These are phyloP conservation scores for Cladophialophora immunda DNA, from an alignment of 2,329 filamentous ascomycete genomes.

Conservation along the genomic window DNA sequence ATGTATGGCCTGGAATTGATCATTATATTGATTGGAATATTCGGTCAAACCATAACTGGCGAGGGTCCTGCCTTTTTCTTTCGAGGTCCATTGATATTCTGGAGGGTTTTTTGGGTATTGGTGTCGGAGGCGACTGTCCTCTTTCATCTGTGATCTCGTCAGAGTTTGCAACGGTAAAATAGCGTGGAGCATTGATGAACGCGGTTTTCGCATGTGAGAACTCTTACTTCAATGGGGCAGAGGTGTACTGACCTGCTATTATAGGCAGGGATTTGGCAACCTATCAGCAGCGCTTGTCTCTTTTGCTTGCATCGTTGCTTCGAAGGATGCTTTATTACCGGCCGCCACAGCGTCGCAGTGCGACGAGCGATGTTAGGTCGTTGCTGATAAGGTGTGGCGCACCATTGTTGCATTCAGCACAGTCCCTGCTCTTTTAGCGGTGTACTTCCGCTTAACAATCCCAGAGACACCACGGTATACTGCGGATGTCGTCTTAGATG, in stretches of 20 bases:
- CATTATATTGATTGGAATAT: too few species aligned
- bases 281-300: too few species aligned
- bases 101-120: constrained; percentile 4
- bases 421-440: constrained; percentile 68
- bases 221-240: neutral
- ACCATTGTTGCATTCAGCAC: constrained; percentile 72
- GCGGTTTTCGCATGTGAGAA: constrained; percentile 11
- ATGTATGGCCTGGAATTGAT: too few species aligned
- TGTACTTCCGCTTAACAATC: constrained; percentile 71
- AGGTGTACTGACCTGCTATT: too few species aligned
- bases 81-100: constrained; percentile 11
- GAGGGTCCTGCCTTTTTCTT: neutral
- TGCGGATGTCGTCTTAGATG: constrained; percentile 69
- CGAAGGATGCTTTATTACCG: constrained; percentile 6
- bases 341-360: constrained; percentile 3
- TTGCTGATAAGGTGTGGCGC: constrained; percentile 69
- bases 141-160: constrained; percentile 12
- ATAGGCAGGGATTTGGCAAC: too few species aligned
- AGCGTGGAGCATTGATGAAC: constrained; percentile 11
- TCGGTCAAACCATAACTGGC: too few species aligned
- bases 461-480: constrained; percentile 71
- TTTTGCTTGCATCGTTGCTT: constrained; percentile 3
- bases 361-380: constrained; percentile 33
- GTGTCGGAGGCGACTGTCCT: constrained; percentile 1
- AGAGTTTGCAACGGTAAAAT: constrained; percentile 12